A percentile compares a stretch with the other conserved stretches of the same genome.
These are phyloP conservation scores for Echium plantagineum DNA, from an alignment of 257 asterid species.

Conservation along the genomic window DNA sequence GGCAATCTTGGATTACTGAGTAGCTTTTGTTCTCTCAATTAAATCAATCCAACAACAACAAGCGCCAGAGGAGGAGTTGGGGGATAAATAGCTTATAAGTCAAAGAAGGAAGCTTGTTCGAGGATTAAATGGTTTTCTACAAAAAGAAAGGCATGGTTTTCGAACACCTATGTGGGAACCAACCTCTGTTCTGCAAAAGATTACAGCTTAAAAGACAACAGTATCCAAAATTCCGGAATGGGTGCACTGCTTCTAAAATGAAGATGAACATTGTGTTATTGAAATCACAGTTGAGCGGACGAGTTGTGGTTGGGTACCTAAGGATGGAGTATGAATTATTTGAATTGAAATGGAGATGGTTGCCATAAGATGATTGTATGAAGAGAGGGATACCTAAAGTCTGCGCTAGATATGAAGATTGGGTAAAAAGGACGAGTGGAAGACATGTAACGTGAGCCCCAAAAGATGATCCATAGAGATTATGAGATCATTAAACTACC, in stretches of 20 bases:
- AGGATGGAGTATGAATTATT: slow-evolving; percentile 26
- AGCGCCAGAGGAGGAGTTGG: slow-evolving; percentile 37
- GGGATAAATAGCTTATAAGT: slow-evolving; percentile 28
- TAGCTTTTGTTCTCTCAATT: slow-evolving; percentile 9
- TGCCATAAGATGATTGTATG: slow-evolving; percentile 36
- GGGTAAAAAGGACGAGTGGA: slow-evolving; percentile 17
- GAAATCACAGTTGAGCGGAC: slow-evolving; percentile 22
- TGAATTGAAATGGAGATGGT: slow-evolving; percentile 25
- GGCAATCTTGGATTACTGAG: slow-evolving; percentile 25
- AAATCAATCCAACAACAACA: slow-evolving; percentile 31
- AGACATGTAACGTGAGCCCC: slow-evolving; percentile 18
- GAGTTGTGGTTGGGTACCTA: slow-evolving; percentile 4
- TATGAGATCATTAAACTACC: slow-evolving; percentile 9
- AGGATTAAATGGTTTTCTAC: slow-evolving; percentile 16
- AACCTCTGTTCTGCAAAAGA: slow-evolving; percentile 37
- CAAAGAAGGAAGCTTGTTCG: slow-evolving; percentile 28
- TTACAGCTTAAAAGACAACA: slow-evolving; percentile 29
- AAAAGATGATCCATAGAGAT: slow-evolving; percentile 16
- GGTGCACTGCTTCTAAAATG: slow-evolving; percentile 17
- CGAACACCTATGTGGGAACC: slow-evolving; percentile 25
- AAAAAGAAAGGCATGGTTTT: slow-evolving; percentile 25
- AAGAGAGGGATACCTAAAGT: slow-evolving; percentile 31
- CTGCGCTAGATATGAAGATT: slow-evolving; percentile 24
- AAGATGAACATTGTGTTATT: slow-evolving; percentile 20
- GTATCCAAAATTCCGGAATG: slow-evolving; percentile 36